Evolutionary conservation across 352 stramenopile genomes (phyloP), one percentile per base, ranked within the genome.

Genomic region (Globisporangium paddicum): DNA sequence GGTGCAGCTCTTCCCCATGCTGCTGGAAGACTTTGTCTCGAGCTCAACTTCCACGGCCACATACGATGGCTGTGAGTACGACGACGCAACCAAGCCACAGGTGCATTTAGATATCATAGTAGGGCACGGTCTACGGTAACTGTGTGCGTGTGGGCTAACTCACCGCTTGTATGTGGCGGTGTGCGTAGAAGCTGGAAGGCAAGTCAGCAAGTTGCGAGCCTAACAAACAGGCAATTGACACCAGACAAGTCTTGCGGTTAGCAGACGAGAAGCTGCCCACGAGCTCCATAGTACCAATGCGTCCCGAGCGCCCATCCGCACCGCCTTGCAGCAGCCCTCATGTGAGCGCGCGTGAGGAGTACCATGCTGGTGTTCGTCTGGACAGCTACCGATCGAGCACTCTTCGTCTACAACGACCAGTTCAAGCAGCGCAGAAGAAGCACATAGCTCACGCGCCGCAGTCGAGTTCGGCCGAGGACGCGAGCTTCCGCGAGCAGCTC

Each of bases 21-120:
- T 87, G 21, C 44, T 90, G 49, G 74, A 88, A 56, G 63, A 79
- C 23, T 82, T 78, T 30, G 54, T 77, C 2, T 66, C 49, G 16
- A 59, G n/a, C 5, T 26, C 7, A 16, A 42, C 14, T 19, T 44
- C 4, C 54, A 1, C 35, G 42, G 5, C 23, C 16, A 32, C 14
- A 37, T 26, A 28, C 11, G 28, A 5, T 54, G 5, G n/a, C n/a
- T n/a, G n/a, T n/a, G n/a, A 41, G 10, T 41, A 28, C 11, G 47
- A 54, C 10, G n/a, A 54, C 9, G 26, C 28, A n/a, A 26, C n/a
- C n/a, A 54, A 41, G 28, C 28, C 47, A 8, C 9, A 41, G 10
- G 47, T 54, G n/a, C 25, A 26, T 51, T n/a, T n/a, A n/a, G n/a
- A n/a, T n/a, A n/a, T n/a, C n/a, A n/a, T n/a, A n/a, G n/a, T n/a